Evolutionary conservation across 306 rosid genomes (phyloP), one percentile per base, ranked within the genome.

Genomic region (Myrica gale): DNA sequence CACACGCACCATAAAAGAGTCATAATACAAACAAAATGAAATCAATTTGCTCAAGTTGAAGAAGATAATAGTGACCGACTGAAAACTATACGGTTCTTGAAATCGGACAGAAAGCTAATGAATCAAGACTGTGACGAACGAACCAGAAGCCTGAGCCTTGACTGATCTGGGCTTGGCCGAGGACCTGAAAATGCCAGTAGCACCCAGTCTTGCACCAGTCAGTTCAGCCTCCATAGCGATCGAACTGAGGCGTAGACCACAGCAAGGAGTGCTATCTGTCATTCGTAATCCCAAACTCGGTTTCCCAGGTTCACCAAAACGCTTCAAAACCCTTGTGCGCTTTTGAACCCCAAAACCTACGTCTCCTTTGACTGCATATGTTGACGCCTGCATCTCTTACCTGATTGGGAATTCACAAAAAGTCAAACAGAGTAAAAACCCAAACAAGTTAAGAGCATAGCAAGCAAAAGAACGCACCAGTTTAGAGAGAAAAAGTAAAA

Each of bases 81-180:
- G 42, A 42, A 23, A 17, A 65, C 50, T 16, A 42, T 17, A n/a
- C 4, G 11, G 42, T 17, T 65, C 21, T 65, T 65, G 70, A 41
- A 26, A 65, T 16, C 9, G 70, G n/a, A 65, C 41, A 65, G 70
- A 65, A 32, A 45, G 62, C 5, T 15, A 80, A 78, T 39, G 54
- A 63, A 47, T 13, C 4, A 63, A 81, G 66, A 76, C 13, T 55
- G 73, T 0, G 21, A 70, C 58, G 55, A 63, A 79, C 86, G 81
- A 69, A 91, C 98, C 97, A 53, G 96, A 82, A 83, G 97, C 85
- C 37, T 79, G 90, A 69, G 87, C 85, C 82, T 78, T 85, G 82
- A 82, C 48, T 60, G 90, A 82, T 86, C 89, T 87, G 73, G 85
- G 65, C 75, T 86, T 93, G 55, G 83, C 82, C 0, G 84, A 79